A percentile compares a stretch with the other conserved stretches of the same genome.
Evolutionary conservation across 768 basidiomycete species (phyloP).

Genomic region (Suillus subalutaceus): DNA sequence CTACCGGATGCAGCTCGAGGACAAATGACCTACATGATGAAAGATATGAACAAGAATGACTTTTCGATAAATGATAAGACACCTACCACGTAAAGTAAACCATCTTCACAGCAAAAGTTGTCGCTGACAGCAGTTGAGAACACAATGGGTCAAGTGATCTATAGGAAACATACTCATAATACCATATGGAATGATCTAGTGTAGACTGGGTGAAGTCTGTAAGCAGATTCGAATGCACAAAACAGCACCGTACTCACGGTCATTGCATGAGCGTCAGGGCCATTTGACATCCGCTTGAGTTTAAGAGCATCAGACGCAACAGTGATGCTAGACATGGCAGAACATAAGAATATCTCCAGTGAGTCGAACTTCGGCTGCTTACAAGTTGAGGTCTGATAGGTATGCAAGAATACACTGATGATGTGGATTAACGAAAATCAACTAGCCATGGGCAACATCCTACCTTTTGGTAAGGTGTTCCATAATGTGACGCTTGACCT

Average conservation of each 20-base stretch:
- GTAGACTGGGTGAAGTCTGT: conserved; percentile 50
- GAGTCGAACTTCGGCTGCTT: conserved; percentile 24
- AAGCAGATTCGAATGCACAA: conserved; percentile 8
- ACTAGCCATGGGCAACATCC: neutral
- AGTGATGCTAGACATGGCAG: conserved; percentile 48
- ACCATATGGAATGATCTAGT: conserved; percentile 80
- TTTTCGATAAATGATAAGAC: conserved; percentile 3
- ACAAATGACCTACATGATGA: conserved; percentile 53
- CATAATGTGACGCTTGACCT: conserved; percentile 57
- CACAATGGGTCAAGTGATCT: neutral
- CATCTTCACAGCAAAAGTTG: conserved; percentile 76
- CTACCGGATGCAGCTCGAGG: conserved; percentile 68
- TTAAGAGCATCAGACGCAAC: conserved; percentile 57
- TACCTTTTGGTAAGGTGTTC: conserved; percentile 78
- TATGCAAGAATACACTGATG: conserved; percentile 76
- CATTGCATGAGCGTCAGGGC: conserved; percentile 60
- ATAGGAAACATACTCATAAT: conserved; percentile 59
- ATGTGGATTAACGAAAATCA: conserved; percentile 6
- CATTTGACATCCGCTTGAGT: conserved; percentile 50
- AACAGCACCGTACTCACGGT: conserved; percentile 44
- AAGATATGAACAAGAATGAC: neutral
- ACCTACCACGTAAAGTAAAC: conserved; percentile 77
- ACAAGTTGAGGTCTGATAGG: conserved; percentile 81
- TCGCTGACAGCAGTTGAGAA: conserved; percentile 46
- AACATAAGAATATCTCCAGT: conserved; percentile 14